A percentile compares a stretch with the other conserved stretches of the same genome.
These are phyloP conservation scores for Leccinum broughii DNA, from an alignment of 768 basidiomycete genomes.

Conservation along the genomic window DNA sequence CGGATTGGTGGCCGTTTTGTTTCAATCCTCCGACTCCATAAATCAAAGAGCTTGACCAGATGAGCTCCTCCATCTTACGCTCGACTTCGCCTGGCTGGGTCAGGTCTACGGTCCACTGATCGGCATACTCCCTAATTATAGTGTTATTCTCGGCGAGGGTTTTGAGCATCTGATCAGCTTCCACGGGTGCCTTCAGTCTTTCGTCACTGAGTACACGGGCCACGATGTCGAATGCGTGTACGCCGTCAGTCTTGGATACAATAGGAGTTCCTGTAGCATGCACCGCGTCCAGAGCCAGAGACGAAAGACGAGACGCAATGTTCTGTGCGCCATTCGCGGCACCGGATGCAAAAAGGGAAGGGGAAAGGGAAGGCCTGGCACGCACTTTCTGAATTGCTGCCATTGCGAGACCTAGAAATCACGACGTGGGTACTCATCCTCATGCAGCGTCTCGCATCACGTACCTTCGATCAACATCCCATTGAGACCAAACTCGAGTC, in stretches of 20 bases:
- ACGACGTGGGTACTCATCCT: neutral
- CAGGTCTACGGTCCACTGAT: constrained; percentile 45
- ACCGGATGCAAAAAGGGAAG: constrained; percentile 11
- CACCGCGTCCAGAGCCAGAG: constrained; percentile 8
- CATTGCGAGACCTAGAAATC: constrained; percentile 26
- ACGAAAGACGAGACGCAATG: constrained; percentile 4
- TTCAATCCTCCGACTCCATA: constrained; percentile 60
- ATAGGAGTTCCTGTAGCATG: neutral
- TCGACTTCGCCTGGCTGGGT: constrained; percentile 39
- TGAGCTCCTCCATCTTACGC: constrained; percentile 63
- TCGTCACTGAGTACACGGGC: constrained; percentile 53
- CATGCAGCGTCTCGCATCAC: neutral
- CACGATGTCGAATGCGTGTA: constrained; percentile 49
- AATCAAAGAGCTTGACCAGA: constrained; percentile 54
- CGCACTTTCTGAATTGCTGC: constrained; percentile 32
- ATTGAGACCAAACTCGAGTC: constrained; percentile 60
- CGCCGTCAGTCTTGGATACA: constrained; percentile 6
- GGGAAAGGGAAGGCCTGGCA: constrained; percentile 35
- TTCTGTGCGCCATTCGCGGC: neutral
- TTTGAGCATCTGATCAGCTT: constrained; percentile 26
- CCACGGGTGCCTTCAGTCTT: constrained; percentile 22
- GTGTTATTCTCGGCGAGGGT: neutral
- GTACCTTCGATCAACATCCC: constrained; percentile 65
- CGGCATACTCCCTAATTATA: constrained; percentile 24
- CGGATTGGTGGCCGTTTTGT: constrained; percentile 41